Percentiles rank a stretch among this genome's conserved stretches.
These are phyloP conservation scores for Hirsutella thompsonii DNA, from an alignment of 2,329 filamentous ascomycete species.

Conservation along the genomic window DNA sequence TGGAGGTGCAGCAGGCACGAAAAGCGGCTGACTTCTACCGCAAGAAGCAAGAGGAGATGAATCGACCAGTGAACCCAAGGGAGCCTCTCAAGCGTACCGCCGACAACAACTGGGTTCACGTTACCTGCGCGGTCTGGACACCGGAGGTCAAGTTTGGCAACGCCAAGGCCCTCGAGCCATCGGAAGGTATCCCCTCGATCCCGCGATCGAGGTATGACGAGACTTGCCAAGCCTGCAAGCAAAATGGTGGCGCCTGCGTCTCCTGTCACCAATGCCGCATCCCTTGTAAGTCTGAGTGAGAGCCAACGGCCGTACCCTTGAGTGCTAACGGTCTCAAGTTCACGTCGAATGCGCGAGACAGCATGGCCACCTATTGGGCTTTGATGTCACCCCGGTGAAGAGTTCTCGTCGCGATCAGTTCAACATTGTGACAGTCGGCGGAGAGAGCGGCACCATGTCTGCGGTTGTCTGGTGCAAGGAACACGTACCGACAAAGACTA, in stretches of 20 bases:
- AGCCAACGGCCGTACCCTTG: no score
- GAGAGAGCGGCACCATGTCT: conserved; percentile 72
- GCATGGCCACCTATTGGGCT: conserved; percentile 70
- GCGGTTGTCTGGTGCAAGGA: conserved; percentile 87
- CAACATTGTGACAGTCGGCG: conserved; percentile 66
- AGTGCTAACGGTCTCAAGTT: conserved; percentile 4
- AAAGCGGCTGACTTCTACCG: conserved; percentile 73
- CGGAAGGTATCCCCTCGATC: conserved; percentile 82
- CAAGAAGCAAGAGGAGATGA: conserved; percentile 70
- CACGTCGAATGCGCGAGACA: conserved; percentile 88
- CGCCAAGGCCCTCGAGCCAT: conserved; percentile 67
- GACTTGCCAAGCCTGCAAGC: conserved; percentile 73
- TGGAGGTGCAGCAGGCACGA: conserved; percentile 72
- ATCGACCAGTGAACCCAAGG: conserved; percentile 70
- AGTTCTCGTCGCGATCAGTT: conserved; percentile 72
- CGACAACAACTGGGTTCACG: conserved; percentile 97
- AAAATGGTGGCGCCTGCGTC: conserved; percentile 64
- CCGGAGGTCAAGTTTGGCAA: conserved; percentile 89
- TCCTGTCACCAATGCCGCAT: conserved; percentile 62
- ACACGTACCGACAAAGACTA: conserved; percentile 59
- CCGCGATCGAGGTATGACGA: conserved; percentile 60
- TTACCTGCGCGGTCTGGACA: conserved; percentile 83
- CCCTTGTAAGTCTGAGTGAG: conserved; percentile 27
- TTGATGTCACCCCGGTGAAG: conserved; percentile 84
- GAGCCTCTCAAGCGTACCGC: conserved; percentile 89